Base-by-base conservation (phyloP, 2,329 filamentous ascomycete species). In the Madurella fahalii region DNA sequence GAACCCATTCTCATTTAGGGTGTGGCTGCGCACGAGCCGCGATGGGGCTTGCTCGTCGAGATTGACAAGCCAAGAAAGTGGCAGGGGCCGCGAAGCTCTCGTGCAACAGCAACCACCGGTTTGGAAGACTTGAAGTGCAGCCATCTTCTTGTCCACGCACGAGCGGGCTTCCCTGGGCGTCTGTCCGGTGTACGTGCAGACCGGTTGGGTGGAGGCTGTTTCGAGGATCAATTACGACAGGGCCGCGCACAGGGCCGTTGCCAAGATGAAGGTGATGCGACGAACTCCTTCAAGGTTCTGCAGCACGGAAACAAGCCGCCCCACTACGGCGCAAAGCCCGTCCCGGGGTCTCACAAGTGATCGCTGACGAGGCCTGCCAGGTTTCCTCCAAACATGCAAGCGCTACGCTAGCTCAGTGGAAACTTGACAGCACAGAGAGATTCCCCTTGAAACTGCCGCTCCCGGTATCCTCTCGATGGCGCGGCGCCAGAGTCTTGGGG, bases 221-320 rank as follows among this genome's bases (percentile, higher is more conserved):
- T 53, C 47, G 50, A 47, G 18, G 16, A 51, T 51, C 54, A 49
- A 43, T 50, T 40, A 40, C 40, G n/a, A 9, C 41, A 18, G 39
- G 45, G 31, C 30, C 16, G 41, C 43, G 43, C 51, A 54, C 42
- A 20, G 32, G 45, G 18, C 55, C 8, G 40, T n/a, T 41, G 47
- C 52, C 47, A 52, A 52, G 41, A 9, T 16, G 40, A 32, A 41
- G 20, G 37, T 57, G 54, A 47, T 54, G 51, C 47, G 40, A 57
- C 50, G 40, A 17, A 18, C 7, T 47, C 17, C 9, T 11, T 11
- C 50, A 43, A 47, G 50, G 15, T 40, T 40, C 34, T 39, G 34
- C 11, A 39, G 34, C 11, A 39, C 34, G 11, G 34, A 12, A 39
- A 12, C 15, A 12, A 39, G 34, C 4, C 4, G 15, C 39, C 39